Conservation (phyloP, 2,329 filamentous ascomycete species). For the Dactylellina sp. region DNA sequence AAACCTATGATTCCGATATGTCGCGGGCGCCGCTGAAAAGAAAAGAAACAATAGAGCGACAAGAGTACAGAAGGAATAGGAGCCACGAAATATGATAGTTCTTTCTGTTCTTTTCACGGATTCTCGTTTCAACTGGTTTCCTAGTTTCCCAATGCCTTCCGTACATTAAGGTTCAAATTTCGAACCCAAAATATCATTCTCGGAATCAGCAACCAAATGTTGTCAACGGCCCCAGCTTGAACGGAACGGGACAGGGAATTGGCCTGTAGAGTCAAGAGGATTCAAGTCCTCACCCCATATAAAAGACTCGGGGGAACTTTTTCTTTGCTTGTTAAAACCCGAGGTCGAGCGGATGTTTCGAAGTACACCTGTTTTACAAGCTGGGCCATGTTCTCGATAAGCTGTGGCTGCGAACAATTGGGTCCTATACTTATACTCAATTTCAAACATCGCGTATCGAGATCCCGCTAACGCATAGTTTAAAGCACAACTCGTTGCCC, state of each 20-base stretch:
- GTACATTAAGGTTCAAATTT: constrained; percentile 30
- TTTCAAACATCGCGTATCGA: constrained; percentile 18
- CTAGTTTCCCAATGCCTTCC: constrained; percentile 5
- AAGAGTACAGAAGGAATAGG: not conserved
- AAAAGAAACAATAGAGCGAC: constrained; percentile 18
- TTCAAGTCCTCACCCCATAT: constrained; percentile 1
- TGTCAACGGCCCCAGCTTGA: constrained; percentile 39
- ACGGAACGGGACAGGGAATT: constrained; percentile 43
- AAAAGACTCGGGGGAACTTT: constrained; percentile 30
- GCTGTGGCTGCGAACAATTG: not conserved
- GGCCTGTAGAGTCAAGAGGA: constrained; percentile 8
- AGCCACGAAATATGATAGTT: not conserved
- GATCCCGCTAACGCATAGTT: constrained; percentile 25
- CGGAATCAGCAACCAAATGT: constrained; percentile 32
- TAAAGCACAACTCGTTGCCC: constrained; percentile 10
- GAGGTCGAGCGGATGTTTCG: constrained; percentile 46
- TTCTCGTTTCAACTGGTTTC: constrained; percentile 4
- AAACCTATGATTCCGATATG: constrained; percentile 42
- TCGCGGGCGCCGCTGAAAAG: constrained; percentile 44
- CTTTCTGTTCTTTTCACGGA: not conserved
- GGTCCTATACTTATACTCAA: not conserved
- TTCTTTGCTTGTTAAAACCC: constrained; percentile 10
- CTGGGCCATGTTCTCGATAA: constrained; percentile 14
- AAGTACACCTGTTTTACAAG: constrained; percentile 10
- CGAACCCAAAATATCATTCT: constrained; percentile 19